Base-by-base conservation (phyloP, 2,329 filamentous ascomycete genomes). In the Bipolaris zeicola region DNA sequence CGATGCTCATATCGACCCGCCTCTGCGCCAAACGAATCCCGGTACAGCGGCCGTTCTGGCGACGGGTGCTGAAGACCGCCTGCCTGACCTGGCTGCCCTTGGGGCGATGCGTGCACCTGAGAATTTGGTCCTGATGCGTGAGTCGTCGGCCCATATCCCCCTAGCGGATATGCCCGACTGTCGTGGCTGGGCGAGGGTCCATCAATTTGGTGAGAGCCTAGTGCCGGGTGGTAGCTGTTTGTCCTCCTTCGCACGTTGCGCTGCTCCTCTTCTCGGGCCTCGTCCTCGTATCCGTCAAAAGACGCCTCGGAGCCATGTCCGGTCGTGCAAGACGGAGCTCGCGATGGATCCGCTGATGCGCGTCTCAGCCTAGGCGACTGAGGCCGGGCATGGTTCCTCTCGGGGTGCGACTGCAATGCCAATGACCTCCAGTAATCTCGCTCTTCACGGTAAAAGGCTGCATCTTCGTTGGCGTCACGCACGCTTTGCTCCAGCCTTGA, bases 361-460 rank as follows among this genome's bases (percentile, higher is more conserved):
- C 73, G 68, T 39, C 76, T 68, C 28, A 73, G 62, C 26, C 78
- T 72, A 8, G 80, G 80, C 3, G 80, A 82, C 20, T 69, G 64
- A 2, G 78, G 78, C 37, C 80, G 73, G 16, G 76, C 74, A 45
- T 79, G 79, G 57, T 80, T 78, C 42, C 77, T 72, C 26, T 81
- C 79, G 6, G 76, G 76, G 13, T 83, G 81, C 2, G 86, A 83
- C 3, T 85, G 83, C 46, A 82, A 76, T 1, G 92, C 79, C 33
- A 91, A 63, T 1, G 68, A 55, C 46, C 69, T 70, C 60, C 93
- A 83, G 46, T 89, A 85, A 67, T 92, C 88, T 47, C 90, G 82
- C 65, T 95, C 90, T 7, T 81, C 80, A 43, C 87, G 84, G 72
- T 94, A 94, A 72, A 87, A 91, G 57, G 94, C 89, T 28, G 84